Evolutionary conservation across 345 rosid species (phyloP).

Genomic region (Fremontodendron californicum): DNA sequence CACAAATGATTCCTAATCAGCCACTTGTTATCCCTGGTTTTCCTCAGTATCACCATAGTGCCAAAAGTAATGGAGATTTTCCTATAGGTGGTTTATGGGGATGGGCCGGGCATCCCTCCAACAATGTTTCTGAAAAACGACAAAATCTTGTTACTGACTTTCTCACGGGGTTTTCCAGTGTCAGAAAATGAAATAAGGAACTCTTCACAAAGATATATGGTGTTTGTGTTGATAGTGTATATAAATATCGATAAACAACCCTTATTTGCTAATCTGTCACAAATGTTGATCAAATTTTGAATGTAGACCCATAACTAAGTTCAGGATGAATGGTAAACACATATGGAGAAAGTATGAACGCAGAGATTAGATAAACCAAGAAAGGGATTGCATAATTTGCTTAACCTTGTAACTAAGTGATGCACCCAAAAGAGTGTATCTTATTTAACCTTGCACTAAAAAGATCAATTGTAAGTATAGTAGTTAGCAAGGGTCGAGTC

Average conservation of each 20-base stretch:
- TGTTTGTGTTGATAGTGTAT: constrained; percentile 24
- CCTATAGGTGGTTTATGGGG: constrained; percentile 33
- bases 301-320: constrained; percentile 33
- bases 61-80: constrained; percentile 15
- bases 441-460: too few relatives aligned
- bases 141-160: constrained; percentile 38
- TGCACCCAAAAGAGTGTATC: too few relatives aligned
- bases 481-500: too few relatives aligned
- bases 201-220: constrained; percentile 28
- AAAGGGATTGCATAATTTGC: too few relatives aligned
- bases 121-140: constrained; percentile 29
- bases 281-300: constrained; percentile 32
- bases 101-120: constrained; percentile 23
- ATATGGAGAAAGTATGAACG: constrained; percentile 52
- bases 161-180: constrained; percentile 45
- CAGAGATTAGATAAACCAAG: constrained; percentile 8
- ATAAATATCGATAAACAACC: constrained; percentile 30
- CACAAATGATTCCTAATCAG: not conserved
- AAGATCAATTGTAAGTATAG: too few relatives aligned
- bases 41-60: constrained; percentile 22
- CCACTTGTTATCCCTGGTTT: constrained; percentile 32
- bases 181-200: constrained; percentile 30
- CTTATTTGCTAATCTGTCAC: constrained; percentile 31
- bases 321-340: constrained; percentile 43
- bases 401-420: too few relatives aligned